Evolutionary conservation across 2,329 filamentous ascomycete species (phyloP).

Genomic region (Colletotrichum endophyticum): DNA sequence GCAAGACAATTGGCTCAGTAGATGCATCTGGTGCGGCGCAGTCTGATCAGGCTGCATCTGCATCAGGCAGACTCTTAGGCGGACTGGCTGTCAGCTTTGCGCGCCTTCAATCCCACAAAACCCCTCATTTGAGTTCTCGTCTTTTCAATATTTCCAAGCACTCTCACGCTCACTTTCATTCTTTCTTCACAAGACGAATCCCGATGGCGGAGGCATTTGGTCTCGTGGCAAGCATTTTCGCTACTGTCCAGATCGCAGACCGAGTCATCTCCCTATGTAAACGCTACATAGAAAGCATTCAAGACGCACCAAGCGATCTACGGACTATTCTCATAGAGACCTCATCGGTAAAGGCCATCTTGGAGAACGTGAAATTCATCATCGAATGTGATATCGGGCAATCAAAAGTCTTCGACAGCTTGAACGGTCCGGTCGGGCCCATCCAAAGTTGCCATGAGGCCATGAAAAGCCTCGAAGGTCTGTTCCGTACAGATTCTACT

Average conservation of each 20-base stretch:
- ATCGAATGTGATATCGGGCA: not conserved
- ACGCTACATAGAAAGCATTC: not conserved
- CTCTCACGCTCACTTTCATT: rapidly evolving
- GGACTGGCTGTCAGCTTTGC: rapidly evolving
- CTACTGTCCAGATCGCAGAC: not conserved
- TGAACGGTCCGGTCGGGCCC: too few relatives aligned
- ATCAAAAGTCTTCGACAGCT: rapidly evolving
- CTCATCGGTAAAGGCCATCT: rapidly evolving
- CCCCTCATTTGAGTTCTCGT: not conserved
- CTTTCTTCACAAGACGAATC: not conserved
- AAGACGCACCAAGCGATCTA: not conserved
- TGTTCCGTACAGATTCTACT: not conserved
- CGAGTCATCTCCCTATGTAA: not conserved
- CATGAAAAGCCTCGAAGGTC: not conserved
- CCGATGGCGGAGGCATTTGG: not conserved
- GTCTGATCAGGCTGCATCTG: not conserved
- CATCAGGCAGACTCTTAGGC: not conserved
- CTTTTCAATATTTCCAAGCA: too few relatives aligned
- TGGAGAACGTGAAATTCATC: not conserved
- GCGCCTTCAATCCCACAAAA: rapidly evolving
- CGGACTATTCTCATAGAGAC: not conserved
- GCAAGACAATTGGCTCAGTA: not conserved
- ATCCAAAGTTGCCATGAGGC: not conserved
- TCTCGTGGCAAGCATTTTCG: not conserved
- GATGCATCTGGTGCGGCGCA: not conserved